Evolutionary conservation across 2,329 filamentous ascomycete genomes (phyloP).

Genomic region (Epichloe coenophiala): DNA sequence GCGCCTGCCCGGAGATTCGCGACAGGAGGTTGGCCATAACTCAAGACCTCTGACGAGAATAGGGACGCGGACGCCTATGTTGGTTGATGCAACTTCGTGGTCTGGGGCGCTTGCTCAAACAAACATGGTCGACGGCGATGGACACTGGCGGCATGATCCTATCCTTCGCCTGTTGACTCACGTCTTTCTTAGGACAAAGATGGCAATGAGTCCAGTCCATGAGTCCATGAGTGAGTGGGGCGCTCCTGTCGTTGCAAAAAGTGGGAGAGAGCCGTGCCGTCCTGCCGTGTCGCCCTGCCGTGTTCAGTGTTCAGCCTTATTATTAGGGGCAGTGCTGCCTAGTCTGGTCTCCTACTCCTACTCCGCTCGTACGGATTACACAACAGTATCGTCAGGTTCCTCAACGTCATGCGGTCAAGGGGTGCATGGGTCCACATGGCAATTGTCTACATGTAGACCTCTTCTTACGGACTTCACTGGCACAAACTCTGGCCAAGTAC

Average conservation of each 20-base stretch:
- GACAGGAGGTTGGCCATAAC: conserved; percentile 3
- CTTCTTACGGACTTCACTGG: neutral
- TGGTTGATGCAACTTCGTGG: neutral
- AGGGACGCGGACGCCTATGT: neutral
- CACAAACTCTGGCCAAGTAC: no score
- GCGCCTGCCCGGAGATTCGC: neutral
- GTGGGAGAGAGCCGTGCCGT: no score
- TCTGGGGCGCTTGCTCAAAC: neutral
- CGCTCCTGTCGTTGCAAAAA: neutral
- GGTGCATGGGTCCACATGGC: no score
- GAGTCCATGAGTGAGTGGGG: neutral
- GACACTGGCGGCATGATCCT: no score
- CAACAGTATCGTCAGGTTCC: neutral
- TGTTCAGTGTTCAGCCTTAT: neutral
- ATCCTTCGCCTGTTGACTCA: neutral
- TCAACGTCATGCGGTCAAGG: neutral
- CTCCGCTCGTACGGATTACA: neutral
- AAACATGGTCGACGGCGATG: no score
- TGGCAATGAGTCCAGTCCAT: no score
- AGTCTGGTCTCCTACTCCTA: no score
- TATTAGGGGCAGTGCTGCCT: conserved; percentile 10
- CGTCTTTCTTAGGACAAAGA: no score
- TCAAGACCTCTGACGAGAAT: neutral
- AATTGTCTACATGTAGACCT: neutral
- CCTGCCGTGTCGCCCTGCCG: no score